Evolutionary conservation across 2,329 filamentous ascomycete species (phyloP), one percentile per base, ranked within the genome.

Genomic region (Alternaria triticimaculans): DNA sequence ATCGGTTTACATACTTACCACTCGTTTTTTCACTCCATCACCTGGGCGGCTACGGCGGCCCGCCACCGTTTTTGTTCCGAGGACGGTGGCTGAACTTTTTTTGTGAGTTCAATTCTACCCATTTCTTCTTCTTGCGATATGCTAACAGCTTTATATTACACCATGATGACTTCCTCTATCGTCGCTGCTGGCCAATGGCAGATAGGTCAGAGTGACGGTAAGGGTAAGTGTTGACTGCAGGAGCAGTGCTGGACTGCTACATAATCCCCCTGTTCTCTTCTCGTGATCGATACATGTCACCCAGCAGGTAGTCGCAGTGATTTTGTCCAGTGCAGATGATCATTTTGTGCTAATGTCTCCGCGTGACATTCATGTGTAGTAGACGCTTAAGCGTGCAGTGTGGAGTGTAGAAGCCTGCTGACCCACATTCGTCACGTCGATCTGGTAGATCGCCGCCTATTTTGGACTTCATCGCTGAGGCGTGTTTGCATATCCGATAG

Each of bases 121-220:
- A 14, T 1, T 14, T 11, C 5, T 30, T 30, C 1, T 1, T 30
- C 12, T 14, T 30, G 28, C 28, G 7, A 37, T 6, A 37, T 10
- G 8, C 15, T 41, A 41, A 41, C 33, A 41, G 8, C 8, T n/a
- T 37, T 5, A 37, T 3, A 37, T 37, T 0, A 8, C 14, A 33
- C 6, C 0, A 33, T 1, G 5, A 1, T 4, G 12, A 1, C 30
- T 37, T 37, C 6, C 7, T 6, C 6, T 37, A 3, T 37, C 15
- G 0, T n/a, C 15, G 7, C 33, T 9, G 3, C 14, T 8, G 3
- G 33, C 7, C 6, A 37, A n/a, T 9, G 14, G 14, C 14, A 4
- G 0, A 37, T 37, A 4, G 4, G 15, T 15, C 7, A n/a, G 33
- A 37, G 2, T 15, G 2, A 9, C 4, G 15, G 33, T 0, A 4